A percentile compares a stretch with the other conserved stretches of the same genome.
These are phyloP conservation scores for Chloranthus sessilifolius DNA, from an alignment of 164 flowering plant species.

Conservation along the genomic window DNA sequence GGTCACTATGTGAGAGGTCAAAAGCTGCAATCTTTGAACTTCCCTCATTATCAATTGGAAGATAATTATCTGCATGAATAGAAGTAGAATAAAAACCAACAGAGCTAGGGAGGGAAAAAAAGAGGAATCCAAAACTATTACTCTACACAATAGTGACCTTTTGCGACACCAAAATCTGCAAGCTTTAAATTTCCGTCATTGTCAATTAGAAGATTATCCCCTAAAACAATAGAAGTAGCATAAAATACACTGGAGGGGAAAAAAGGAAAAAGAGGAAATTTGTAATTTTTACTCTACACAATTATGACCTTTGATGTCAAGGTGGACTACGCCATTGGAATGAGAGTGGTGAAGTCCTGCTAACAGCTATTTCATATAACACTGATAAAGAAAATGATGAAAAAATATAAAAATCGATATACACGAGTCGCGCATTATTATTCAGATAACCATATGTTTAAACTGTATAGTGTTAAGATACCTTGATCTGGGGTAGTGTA, in stretches of 20 bases:
- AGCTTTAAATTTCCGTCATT: conserved; percentile 92
- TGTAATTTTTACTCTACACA: too few species aligned
- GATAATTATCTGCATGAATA: too few species aligned
- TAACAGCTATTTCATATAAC: conserved; percentile 91
- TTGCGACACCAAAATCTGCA: conserved; percentile 97
- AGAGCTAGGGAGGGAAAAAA: too few species aligned
- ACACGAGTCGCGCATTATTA: too few species aligned
- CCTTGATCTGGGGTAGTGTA: conserved; percentile 91
- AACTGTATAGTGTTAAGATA: conserved; percentile 15
- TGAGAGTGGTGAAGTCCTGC: conserved; percentile 96
- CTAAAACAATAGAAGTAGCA: conserved; percentile 29
- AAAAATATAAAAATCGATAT: conserved; percentile 11
- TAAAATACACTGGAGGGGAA: neutral
- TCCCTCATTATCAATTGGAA: too few species aligned
- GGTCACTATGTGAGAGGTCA: too few species aligned
- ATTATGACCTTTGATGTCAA: conserved; percentile 82
- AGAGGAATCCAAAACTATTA: too few species aligned
- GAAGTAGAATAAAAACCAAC: too few species aligned
- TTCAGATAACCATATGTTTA: too few species aligned
- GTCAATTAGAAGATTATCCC: conserved; percentile 90
- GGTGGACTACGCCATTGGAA: conserved; percentile 89
- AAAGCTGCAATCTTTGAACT: too few species aligned
- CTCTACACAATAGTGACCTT: too few species aligned
- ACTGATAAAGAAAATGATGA: conserved; percentile 38
- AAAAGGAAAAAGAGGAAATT: neutral